Evolutionary conservation across 805 yeast genomes (phyloP).

Genomic region (Wickerhamiella azymoides): DNA sequence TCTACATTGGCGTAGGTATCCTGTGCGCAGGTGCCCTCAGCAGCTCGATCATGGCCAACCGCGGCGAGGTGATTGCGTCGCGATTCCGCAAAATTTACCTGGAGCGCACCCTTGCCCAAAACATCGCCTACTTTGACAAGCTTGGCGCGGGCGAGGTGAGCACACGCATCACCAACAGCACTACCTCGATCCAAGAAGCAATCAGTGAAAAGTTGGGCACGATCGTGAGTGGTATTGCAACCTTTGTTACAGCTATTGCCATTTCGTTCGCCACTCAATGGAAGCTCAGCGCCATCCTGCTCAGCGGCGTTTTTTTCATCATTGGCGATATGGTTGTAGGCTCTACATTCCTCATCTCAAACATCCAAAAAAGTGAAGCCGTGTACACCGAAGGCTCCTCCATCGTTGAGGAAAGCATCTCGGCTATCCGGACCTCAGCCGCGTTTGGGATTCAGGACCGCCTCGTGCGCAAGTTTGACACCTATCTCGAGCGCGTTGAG

Average conservation of each 20-base stretch:
- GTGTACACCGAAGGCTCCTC: conserved; percentile 25
- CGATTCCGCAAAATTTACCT: conserved; percentile 28
- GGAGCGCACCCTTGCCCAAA: conserved; percentile 27
- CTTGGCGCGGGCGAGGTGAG: conserved; percentile 32
- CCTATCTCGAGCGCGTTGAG: conserved; percentile 20
- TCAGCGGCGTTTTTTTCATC: conserved; percentile 25
- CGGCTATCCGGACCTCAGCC: conserved; percentile 29
- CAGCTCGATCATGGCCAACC: conserved; percentile 26
- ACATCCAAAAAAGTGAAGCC: conserved; percentile 15
- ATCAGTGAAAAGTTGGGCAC: conserved; percentile 30
- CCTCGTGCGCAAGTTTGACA: conserved; percentile 24
- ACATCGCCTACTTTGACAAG: conserved; percentile 30
- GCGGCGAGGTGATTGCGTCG: conserved; percentile 31
- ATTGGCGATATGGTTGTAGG: conserved; percentile 22
- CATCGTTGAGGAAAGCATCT: conserved; percentile 29
- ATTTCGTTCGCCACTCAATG: conserved; percentile 26
- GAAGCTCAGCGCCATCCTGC: conserved; percentile 26
- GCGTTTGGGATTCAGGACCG: conserved; percentile 32
- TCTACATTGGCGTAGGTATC: conserved; percentile 29
- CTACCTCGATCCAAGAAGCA: conserved; percentile 30
- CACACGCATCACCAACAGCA: conserved; percentile 30
- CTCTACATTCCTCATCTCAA: conserved; percentile 23
- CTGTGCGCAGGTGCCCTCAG: conserved; percentile 22
- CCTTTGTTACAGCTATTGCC: conserved; percentile 28
- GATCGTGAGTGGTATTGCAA: conserved; percentile 27